Percentiles rank a stretch among this genome's conserved stretches.
phyloP scores from a whole-genome alignment of 805 yeast species.

The Saccharomycopsis sp. region DNA sequence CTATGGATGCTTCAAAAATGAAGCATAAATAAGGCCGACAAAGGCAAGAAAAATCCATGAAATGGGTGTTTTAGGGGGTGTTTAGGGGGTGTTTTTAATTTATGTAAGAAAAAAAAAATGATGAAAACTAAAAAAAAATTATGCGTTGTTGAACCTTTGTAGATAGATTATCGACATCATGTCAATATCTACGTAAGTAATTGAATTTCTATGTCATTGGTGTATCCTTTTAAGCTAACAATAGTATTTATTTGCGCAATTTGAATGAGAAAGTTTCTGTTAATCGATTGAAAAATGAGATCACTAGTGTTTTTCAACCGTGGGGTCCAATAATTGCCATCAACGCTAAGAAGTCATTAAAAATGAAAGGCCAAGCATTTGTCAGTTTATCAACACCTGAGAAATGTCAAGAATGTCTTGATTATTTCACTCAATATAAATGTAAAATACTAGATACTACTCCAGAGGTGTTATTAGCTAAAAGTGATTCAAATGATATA shows the following conservation, averaged over 20 bases:
- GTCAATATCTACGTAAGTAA: no score
- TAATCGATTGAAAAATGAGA: constrained; percentile 39
- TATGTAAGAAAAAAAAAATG: no score
- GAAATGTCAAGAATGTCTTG: constrained; percentile 14
- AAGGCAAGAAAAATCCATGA: no score
- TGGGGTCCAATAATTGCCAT: constrained; percentile 39
- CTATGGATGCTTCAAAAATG: no score
- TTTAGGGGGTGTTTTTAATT: no score
- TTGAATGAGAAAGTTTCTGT: constrained; percentile 62
- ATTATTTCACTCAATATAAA: constrained; percentile 31
- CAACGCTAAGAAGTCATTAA: constrained; percentile 52
- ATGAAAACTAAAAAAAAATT: no score
- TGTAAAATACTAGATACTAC: constrained; percentile 21
- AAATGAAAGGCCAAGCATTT: constrained; percentile 79
- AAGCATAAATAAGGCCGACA: no score
- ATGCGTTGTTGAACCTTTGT: no score
- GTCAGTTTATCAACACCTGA: constrained; percentile 43
- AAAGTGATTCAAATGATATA: constrained; percentile 24
- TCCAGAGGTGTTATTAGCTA: constrained; percentile 24
- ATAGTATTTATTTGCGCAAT: constrained; percentile 50
- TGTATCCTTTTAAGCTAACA: not conserved
- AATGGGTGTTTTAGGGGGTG: no score
- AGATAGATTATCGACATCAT: no score
- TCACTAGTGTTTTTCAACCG: constrained; percentile 36
- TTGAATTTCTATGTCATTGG: not conserved